A percentile compares a stretch with the other conserved stretches of the same genome.
These are phyloP conservation scores for Floccularia luteovirens DNA, from an alignment of 768 basidiomycete genomes.

Conservation along the genomic window DNA sequence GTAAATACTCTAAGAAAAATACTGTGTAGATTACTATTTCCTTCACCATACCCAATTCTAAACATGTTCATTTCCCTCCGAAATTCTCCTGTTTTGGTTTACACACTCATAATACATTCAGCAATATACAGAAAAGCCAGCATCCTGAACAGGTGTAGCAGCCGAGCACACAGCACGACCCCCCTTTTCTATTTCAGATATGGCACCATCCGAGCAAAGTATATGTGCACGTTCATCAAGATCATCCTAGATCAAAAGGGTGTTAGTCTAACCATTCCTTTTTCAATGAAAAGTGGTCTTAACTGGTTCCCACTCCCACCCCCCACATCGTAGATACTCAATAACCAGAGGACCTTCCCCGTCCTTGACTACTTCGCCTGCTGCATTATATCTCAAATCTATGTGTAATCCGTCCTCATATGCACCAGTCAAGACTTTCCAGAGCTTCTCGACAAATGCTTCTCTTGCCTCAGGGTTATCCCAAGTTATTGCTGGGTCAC, in stretches of 20 bases:
- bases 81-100: not conserved
- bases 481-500: slow-evolving; percentile 37
- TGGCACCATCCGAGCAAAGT: slow-evolving; percentile 75
- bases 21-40: too few species aligned
- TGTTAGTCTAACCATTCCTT: not conserved
- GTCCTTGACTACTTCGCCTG: slow-evolving; percentile 31
- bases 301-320: slow-evolving; percentile 90
- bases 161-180: slow-evolving; percentile 50
- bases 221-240: slow-evolving; percentile 57
- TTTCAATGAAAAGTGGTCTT: slow-evolving; percentile 15
- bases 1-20: not conserved
- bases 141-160: slow-evolving; percentile 21
- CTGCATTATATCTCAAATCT: slow-evolving; percentile 42
- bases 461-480: slow-evolving; percentile 36
- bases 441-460: slow-evolving; percentile 45
- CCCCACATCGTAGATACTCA: slow-evolving; percentile 72
- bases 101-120: slow-evolving; percentile 14
- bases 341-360: slow-evolving; percentile 49
- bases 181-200: slow-evolving; percentile 51
- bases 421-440: slow-evolving; percentile 53
- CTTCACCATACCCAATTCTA: not conserved
- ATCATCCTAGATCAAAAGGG: slow-evolving; percentile 35
- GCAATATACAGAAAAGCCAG: slow-evolving; percentile 40
- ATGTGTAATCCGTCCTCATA: slow-evolving; percentile 75
- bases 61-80: not conserved